A percentile compares a stretch with the other conserved stretches of the same genome.
Conservation (phyloP, 768 basidiomycete species). For the Lentinula aciculospora region DNA sequence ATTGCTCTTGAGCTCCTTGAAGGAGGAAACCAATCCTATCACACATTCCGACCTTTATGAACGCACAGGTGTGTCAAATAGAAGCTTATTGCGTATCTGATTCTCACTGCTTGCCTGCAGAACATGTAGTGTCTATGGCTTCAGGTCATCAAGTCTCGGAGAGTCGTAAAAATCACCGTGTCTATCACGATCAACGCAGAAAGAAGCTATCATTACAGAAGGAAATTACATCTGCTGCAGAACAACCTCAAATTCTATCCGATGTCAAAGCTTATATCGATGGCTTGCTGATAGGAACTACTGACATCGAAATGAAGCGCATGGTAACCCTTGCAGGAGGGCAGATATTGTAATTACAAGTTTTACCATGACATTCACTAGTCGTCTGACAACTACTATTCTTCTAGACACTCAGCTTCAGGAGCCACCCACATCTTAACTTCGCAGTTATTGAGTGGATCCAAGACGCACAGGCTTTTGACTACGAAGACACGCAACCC, state of each 20-base stretch:
- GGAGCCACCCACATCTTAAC: slow-evolving; percentile 77
- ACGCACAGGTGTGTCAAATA: slow-evolving; percentile 45
- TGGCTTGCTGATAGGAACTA: slow-evolving; percentile 65
- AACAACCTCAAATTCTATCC: slow-evolving; percentile 26
- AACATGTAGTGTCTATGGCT: slow-evolving; percentile 54
- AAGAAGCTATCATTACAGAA: slow-evolving; percentile 35
- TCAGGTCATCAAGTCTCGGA: slow-evolving; percentile 69
- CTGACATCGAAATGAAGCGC: slow-evolving; percentile 76
- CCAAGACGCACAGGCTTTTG: slow-evolving; percentile 65
- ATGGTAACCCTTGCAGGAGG: slow-evolving; percentile 66
- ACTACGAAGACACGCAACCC: slow-evolving; percentile 42
- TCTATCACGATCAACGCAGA: slow-evolving; percentile 37
- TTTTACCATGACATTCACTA: not conserved
- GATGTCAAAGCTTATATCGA: slow-evolving; percentile 62
- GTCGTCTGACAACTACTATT: slow-evolving; percentile 1
- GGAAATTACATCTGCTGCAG: slow-evolving; percentile 15
- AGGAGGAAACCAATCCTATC: slow-evolving; percentile 68
- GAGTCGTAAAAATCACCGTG: slow-evolving; percentile 27
- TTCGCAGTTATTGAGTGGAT: slow-evolving; percentile 63
- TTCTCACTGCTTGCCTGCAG: slow-evolving; percentile 23
- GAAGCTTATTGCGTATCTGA: not conserved
- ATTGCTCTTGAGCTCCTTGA: slow-evolving; percentile 55
- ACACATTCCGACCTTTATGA: slow-evolving; percentile 64
- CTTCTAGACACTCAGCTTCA: slow-evolving; percentile 44
- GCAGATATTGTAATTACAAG: slow-evolving; percentile 45